phyloP scores from a whole-genome alignment of 2,329 filamentous ascomycete genomes.

The Stemphylium lycopersici region DNA sequence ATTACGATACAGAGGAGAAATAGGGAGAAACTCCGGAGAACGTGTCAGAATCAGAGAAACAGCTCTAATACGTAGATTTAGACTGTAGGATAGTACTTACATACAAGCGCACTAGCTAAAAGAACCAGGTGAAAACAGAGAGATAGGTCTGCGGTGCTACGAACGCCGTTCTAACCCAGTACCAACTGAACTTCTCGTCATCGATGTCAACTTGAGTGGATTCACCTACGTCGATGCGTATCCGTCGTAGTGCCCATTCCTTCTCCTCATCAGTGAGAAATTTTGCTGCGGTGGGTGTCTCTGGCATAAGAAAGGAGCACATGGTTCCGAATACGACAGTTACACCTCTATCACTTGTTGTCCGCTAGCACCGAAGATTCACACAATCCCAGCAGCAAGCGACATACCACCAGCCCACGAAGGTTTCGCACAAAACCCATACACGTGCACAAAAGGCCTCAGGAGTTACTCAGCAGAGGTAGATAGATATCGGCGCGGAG shows the following conservation, averaged over 20 bases:
- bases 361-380: slow-evolving; percentile 39
- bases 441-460: slow-evolving; percentile 49
- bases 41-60: slow-evolving; percentile 3
- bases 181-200: slow-evolving; percentile 50
- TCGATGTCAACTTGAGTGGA: slow-evolving; percentile 39
- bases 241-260: slow-evolving; percentile 31
- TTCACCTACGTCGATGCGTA: slow-evolving; percentile 37
- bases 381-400: slow-evolving; percentile 51
- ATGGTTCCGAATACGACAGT: slow-evolving; percentile 49
- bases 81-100: neutral
- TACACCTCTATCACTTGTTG: slow-evolving; percentile 38
- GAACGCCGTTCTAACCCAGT: slow-evolving; percentile 47
- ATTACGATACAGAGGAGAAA: slow-evolving; percentile 50
- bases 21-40: slow-evolving; percentile 40
- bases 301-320: slow-evolving; percentile 60
- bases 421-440: slow-evolving; percentile 53
- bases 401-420: slow-evolving; percentile 48
- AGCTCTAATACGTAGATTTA: neutral
- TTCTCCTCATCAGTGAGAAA: slow-evolving; percentile 40
- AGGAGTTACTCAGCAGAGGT: slow-evolving; percentile 48
- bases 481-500: slow-evolving; percentile 51
- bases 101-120: slow-evolving; percentile 55
- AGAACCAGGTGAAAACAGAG: slow-evolving; percentile 45
- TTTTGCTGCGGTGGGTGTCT: slow-evolving; percentile 50
- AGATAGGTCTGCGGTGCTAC: slow-evolving; percentile 48